Evolutionary conservation across 192 early-diverging fungal genomes (phyloP).

Genomic region (Coemansia reversa): DNA sequence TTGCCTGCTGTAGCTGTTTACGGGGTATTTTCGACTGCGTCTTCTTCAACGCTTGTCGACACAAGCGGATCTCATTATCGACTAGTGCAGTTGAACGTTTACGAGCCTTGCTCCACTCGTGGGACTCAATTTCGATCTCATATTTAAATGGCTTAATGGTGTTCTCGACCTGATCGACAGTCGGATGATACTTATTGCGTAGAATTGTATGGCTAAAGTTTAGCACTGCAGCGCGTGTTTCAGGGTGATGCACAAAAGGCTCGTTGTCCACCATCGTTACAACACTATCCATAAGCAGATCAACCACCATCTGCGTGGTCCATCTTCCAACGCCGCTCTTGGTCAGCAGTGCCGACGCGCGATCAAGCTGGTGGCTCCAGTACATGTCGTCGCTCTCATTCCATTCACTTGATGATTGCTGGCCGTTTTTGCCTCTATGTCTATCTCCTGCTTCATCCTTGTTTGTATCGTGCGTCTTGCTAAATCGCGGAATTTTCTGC

Average conservation of each 20-base stretch:
- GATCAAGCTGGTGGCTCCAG: constrained; percentile 83
- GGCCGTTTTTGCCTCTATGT: constrained; percentile 5
- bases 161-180: constrained; percentile 97
- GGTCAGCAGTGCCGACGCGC: constrained; percentile 82
- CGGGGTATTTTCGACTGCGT: constrained; percentile 77
- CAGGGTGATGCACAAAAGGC: constrained; percentile 84
- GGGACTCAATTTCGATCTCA: constrained; percentile 88
- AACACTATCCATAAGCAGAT: constrained; percentile 81
- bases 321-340: constrained; percentile 91
- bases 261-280: constrained; percentile 74
- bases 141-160: constrained; percentile 99
- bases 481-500: constrained; percentile 39
- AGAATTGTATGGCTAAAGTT: constrained; percentile 84
- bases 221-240: constrained; percentile 75
- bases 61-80: constrained; percentile 78
- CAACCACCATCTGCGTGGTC: constrained; percentile 90
- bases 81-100: constrained; percentile 73
- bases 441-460: not conserved
- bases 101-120: constrained; percentile 91
- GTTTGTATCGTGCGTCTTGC: constrained; percentile 7
- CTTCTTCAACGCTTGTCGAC: constrained; percentile 64
- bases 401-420: constrained; percentile 24
- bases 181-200: constrained; percentile 80
- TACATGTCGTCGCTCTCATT: constrained; percentile 56
- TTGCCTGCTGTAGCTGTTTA: constrained; percentile 79